Evolutionary conservation across 495 filamentous ascomycete genomes (phyloP).

Genomic region (Penicillium cataractarum): DNA sequence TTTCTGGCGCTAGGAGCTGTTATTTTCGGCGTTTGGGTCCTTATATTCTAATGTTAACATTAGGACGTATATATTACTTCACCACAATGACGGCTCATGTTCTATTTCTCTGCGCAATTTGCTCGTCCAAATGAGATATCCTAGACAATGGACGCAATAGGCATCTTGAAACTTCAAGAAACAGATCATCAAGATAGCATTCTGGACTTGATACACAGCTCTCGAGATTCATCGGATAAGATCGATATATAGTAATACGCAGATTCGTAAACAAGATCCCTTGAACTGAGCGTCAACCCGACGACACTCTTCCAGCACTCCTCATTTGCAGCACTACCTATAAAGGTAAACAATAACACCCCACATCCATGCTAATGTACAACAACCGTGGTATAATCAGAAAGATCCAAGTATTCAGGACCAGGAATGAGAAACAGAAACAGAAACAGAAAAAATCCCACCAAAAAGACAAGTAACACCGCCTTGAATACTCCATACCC

Average conservation of each 20-base stretch:
- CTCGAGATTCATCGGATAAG: background rate
- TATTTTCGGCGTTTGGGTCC: too few species aligned
- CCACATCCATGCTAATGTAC: slow-evolving; percentile 32
- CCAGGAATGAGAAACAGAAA: background rate
- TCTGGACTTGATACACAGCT: too few species aligned
- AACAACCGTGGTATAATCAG: slow-evolving; percentile 26
- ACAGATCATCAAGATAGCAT: too few species aligned
- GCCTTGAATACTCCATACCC: slow-evolving; percentile 21
- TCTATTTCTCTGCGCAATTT: too few species aligned
- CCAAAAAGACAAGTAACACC: slow-evolving; percentile 13
- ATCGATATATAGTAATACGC: background rate
- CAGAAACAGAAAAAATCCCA: slow-evolving; percentile 4
- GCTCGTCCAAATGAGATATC: too few species aligned
- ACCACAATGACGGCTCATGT: too few species aligned
- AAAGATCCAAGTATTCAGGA: background rate
- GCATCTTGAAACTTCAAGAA: too few species aligned
- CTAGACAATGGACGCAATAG: too few species aligned
- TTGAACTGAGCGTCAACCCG: background rate
- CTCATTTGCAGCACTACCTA: slow-evolving; percentile 14
- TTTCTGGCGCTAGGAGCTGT: too few species aligned
- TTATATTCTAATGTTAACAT: too few species aligned
- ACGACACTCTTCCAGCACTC: slow-evolving; percentile 1
- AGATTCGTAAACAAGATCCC: background rate
- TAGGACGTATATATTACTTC: too few species aligned
- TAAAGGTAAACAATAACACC: slow-evolving; percentile 19